Conservation (phyloP, 2,329 filamentous ascomycete genomes). For the Neonectria neomacrospora region DNA sequence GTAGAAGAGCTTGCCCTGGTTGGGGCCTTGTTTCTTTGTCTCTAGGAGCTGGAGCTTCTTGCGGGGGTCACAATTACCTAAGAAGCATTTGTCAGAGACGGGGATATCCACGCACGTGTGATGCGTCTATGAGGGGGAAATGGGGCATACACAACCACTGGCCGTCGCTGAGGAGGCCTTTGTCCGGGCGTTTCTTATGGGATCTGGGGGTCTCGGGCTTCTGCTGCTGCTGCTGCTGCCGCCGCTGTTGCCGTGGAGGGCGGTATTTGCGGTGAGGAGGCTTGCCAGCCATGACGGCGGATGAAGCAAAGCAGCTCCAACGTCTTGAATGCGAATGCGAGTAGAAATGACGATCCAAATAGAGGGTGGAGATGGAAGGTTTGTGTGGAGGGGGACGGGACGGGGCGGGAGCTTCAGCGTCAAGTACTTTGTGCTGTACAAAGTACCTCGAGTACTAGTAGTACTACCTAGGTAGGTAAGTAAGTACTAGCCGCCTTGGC, state of each 20-base stretch:
- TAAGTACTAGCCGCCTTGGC: no score
- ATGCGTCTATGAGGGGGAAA: background rate
- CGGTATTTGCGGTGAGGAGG: slow-evolving; percentile 13
- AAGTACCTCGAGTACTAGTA: no score
- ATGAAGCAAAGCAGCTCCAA: background rate
- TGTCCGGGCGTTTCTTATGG: slow-evolving; percentile 46
- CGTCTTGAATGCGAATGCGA: no score
- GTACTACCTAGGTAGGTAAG: no score
- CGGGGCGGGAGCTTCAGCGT: background rate
- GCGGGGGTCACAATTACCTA: slow-evolving; percentile 58
- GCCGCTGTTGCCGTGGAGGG: slow-evolving; percentile 5
- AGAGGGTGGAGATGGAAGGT: background rate
- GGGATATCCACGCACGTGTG: background rate
- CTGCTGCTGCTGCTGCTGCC: slow-evolving; percentile 5
- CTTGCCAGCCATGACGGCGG: slow-evolving; percentile 1
- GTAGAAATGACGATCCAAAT: background rate
- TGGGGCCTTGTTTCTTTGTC: slow-evolving; percentile 52
- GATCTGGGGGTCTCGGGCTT: slow-evolving; percentile 41
- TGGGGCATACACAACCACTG: slow-evolving; percentile 52
- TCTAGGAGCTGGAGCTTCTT: slow-evolving; percentile 49
- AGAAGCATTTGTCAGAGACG: background rate
- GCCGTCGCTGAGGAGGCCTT: slow-evolving; percentile 49
- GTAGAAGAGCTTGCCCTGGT: slow-evolving; percentile 57
- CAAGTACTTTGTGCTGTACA: background rate
- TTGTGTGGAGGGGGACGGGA: background rate